Percentiles rank a stretch among this genome's conserved stretches.
Conservation (phyloP, 1,139 yeast species). For the Kodamaea fungicola region DNA sequence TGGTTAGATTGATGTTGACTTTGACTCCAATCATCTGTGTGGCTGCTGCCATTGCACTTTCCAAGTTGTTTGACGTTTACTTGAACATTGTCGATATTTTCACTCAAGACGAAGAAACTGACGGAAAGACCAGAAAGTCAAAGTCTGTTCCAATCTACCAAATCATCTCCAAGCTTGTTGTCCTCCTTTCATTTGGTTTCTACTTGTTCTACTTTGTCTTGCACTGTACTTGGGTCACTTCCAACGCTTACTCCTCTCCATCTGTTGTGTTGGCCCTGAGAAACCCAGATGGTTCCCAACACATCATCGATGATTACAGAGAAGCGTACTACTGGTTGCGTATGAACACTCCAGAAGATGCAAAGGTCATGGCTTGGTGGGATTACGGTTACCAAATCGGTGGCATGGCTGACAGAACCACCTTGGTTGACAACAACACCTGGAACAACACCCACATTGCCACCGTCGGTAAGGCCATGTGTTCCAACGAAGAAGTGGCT, state of each 20-base stretch:
- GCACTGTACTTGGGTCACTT: slow-evolving; percentile 98
- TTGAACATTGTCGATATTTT: slow-evolving; percentile 58
- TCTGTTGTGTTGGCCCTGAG: slow-evolving; percentile 90
- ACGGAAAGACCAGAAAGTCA: slow-evolving; percentile 3
- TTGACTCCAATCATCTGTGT: slow-evolving; percentile 96
- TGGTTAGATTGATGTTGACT: slow-evolving; percentile 97
- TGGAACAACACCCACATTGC: slow-evolving; percentile 99
- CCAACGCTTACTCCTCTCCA: slow-evolving; percentile 94
- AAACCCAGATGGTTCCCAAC: slow-evolving; percentile 80
- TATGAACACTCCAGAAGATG: slow-evolving; percentile 95
- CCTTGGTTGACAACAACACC: slow-evolving; percentile 96
- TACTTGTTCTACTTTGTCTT: slow-evolving; percentile 81
- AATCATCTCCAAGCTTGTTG: slow-evolving; percentile 55
- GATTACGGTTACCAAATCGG: slow-evolving; percentile 99
- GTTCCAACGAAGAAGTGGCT: slow-evolving; percentile 81
- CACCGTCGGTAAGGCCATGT: slow-evolving; percentile 98
- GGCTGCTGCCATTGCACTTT: slow-evolving; percentile 79
- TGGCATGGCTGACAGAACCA: slow-evolving; percentile 99
- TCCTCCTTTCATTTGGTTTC: slow-evolving; percentile 65
- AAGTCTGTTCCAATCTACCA: slow-evolving; percentile 30
- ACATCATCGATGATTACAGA: slow-evolving; percentile 92
- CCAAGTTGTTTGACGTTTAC: slow-evolving; percentile 81
- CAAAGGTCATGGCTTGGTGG: slow-evolving; percentile 99
- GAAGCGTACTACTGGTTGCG: slow-evolving; percentile 99
- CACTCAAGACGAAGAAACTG: slow-evolving; percentile 11